Base-by-base conservation (phyloP, 768 basidiomycete genomes). In the Rhodotorula kratochvilovae region DNA sequence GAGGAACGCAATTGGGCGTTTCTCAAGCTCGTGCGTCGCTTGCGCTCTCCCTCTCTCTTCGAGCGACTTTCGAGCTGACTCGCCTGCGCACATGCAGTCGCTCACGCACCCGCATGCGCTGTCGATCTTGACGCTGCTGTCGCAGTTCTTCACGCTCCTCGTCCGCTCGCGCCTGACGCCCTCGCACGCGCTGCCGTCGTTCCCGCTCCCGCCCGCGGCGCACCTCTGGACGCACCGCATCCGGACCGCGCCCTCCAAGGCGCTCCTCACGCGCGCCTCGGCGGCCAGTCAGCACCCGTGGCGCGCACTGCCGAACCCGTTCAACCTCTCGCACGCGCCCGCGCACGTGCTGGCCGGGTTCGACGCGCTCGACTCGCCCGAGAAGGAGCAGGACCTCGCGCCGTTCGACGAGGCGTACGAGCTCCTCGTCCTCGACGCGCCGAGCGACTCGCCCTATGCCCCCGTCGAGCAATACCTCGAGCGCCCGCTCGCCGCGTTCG, bases 191-290 rank as follows among this genome's bases (percentile, higher is more conserved):
- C 29, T 61, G 21, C 50, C 68, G 21, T n/a, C 43, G 31, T 57
- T 66, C 67, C 63, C 64, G 7, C 35, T 67, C 35, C 70, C 74
- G 10, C 70, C 70, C 4, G n/a, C 67, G 10, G 48, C 65, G 8
- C 64, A 72, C 42, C 67, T 75, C 33, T 75, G 74, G 74, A 70
- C 70, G 64, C 62, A 71, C 11, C 74, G 74, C 35, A 66, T 69
- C 45, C 74, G 74, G 29, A 66, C 68, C 55, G 67, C 70, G 3
- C 65, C 67, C 33, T 43, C 63, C 43, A 72, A 72, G 45, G 58
- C 63, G 12, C 53, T 45, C 11, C 54, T 72, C 25, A 46, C 61
- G 21, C 42, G 45, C 29, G 42, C 72, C 2, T 33, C 55, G 35
- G 19, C 55, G 35, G 1, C 36, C 23, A 2, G 0, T 11, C 31